A percentile compares a stretch with the other conserved stretches of the same genome.
phyloP scores from a whole-genome alignment of 2,329 filamentous ascomycete genomes.

The Parascedosporium putredinis region DNA sequence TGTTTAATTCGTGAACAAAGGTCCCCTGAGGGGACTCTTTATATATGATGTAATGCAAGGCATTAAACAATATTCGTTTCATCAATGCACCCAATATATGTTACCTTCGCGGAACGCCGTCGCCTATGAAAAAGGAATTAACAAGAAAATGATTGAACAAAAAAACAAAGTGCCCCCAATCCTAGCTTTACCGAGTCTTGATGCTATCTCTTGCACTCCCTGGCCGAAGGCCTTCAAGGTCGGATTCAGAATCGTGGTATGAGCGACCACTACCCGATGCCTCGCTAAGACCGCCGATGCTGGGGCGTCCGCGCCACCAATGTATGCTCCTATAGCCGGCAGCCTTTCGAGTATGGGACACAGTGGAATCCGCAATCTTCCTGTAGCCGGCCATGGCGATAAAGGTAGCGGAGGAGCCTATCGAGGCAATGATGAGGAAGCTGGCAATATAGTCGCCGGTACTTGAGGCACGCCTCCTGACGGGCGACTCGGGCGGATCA shows the following conservation, averaged over 20 bases:
- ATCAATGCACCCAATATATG: too few species aligned
- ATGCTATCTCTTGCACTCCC: not conserved
- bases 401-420: not conserved
- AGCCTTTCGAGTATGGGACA: not conserved
- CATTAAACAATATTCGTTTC: too few species aligned
- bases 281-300: not conserved
- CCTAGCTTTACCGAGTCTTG: not conserved
- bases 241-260: slow-evolving; percentile 1
- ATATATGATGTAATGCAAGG: too few species aligned
- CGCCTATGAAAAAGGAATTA: too few species aligned
- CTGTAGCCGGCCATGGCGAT: not conserved
- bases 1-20: too few species aligned
- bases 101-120: too few species aligned
- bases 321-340: not conserved
- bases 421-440: not conserved
- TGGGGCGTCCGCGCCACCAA: not conserved
- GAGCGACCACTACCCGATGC: not conserved
- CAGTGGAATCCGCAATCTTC: not conserved
- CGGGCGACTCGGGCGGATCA: not conserved
- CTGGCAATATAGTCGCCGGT: not conserved
- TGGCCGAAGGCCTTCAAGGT: not conserved
- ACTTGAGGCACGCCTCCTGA: not conserved
- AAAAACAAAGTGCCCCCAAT: too few species aligned
- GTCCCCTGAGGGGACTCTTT: too few species aligned
- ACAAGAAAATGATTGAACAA: too few species aligned